phyloP scores from a whole-genome alignment of 768 basidiomycete species.

The Lentinus brumalis region DNA sequence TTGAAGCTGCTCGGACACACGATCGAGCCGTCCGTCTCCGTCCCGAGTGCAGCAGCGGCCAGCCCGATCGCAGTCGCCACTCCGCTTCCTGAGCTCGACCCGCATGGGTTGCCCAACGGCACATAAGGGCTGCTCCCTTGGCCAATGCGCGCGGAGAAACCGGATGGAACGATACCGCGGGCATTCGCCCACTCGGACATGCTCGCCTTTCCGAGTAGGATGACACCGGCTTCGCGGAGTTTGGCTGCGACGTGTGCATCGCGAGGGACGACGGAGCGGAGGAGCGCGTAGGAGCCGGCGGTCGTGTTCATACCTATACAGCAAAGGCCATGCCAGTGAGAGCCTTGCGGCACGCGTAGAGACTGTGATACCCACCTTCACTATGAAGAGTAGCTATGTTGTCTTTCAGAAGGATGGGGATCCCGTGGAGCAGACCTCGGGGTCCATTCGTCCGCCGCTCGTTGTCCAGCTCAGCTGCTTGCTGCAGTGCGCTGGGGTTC shows the following conservation, averaged over 20 bases:
- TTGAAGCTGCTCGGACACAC: conserved; percentile 41
- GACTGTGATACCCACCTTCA: conserved; percentile 29
- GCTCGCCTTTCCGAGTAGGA: conserved; percentile 45
- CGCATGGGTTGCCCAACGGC: conserved; percentile 42
- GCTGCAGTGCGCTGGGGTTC: conserved; percentile 52
- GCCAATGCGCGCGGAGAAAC: conserved; percentile 50
- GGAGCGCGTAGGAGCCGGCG: conserved; percentile 36
- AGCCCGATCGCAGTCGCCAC: conserved; percentile 43
- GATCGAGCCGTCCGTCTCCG: conserved; percentile 48
- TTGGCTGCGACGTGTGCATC: conserved; percentile 33
- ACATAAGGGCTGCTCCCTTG: conserved; percentile 45
- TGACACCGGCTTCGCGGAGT: conserved; percentile 36
- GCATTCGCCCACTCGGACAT: conserved; percentile 47
- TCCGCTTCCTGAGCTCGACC: conserved; percentile 53
- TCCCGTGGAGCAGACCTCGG: conserved; percentile 36
- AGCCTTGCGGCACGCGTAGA: not conserved
- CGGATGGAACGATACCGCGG: conserved; percentile 39
- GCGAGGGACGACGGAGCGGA: conserved; percentile 35
- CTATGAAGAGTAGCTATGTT: conserved; percentile 37
- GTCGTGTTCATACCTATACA: conserved; percentile 35
- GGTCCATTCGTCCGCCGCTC: conserved; percentile 21
- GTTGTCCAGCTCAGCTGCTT: conserved; percentile 43
- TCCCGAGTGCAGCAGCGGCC: conserved; percentile 42
- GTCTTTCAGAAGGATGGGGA: conserved; percentile 40
- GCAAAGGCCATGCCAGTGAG: too few relatives aligned